Conservation (phyloP, 257 asterid genomes). For the Ocimum tenuiflorum region DNA sequence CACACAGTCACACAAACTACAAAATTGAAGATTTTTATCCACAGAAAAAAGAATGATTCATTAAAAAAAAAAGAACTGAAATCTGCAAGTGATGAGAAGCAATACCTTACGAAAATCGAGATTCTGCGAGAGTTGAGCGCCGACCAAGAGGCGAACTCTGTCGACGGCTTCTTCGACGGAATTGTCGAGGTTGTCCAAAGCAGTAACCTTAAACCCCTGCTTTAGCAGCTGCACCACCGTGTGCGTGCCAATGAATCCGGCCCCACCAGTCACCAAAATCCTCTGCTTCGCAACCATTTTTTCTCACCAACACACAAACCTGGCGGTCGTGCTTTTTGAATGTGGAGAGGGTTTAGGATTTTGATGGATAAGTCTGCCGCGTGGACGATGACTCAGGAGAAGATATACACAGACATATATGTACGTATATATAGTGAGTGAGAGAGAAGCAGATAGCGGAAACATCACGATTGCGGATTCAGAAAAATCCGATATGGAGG, state of each 20-base stretch:
- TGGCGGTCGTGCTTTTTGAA: not conserved
- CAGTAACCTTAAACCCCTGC: constrained; percentile 68
- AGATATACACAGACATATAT: not conserved
- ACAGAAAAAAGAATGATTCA: too few relatives aligned
- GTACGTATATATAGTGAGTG: too few relatives aligned
- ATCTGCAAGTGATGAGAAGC: too few relatives aligned
- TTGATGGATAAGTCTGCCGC: not conserved
- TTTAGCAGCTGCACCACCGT: constrained; percentile 68
- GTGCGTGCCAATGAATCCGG: constrained; percentile 95
- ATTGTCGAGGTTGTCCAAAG: constrained; percentile 77
- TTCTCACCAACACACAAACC: not conserved
- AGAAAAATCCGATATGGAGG: not conserved
- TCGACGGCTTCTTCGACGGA: constrained; percentile 66
- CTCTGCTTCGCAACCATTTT: constrained; percentile 20
- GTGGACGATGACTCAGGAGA: constrained; percentile 14
- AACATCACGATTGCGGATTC: too few relatives aligned
- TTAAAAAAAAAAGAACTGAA: not conserved
- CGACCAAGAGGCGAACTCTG: constrained; percentile 49
- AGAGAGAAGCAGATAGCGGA: constrained; percentile 23
- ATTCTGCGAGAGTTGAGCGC: constrained; percentile 53
- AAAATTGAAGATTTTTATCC: not conserved
- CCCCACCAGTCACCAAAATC: constrained; percentile 88
- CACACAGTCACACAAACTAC: not conserved
- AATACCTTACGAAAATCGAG: constrained; percentile 64
- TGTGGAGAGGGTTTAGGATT: not conserved